Base-by-base conservation (phyloP, 2,329 filamentous ascomycete species). In the Epichloe glyceriae region DNA sequence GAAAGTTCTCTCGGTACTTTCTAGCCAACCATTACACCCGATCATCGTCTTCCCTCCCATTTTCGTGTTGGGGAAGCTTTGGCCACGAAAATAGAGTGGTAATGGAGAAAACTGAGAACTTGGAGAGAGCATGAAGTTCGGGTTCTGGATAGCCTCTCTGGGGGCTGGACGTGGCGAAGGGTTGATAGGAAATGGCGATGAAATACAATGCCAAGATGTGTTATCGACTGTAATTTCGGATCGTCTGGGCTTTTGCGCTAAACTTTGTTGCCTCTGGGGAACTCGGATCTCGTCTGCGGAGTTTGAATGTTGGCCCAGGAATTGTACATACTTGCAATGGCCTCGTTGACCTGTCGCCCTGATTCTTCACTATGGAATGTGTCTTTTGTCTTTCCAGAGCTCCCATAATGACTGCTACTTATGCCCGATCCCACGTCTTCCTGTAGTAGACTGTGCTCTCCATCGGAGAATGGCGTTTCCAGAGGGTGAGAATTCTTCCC, bases 21-120 rank as follows among this genome's bases (percentile, higher is more conserved):
- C 76, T 2, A 80, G 68, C 77, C 77, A 81, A 20, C 78, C 78
- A 46, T 76, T 71, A 3, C 73, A 64, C 3, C 78, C 77, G 52
- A 80, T 73, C 60, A 81, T 61, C 3, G 65, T 71, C 66, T 80
- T 80, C 38, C 67, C 67, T 0, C 70, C 69, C 46, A 63, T 71
- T 54, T 68, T 73, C 40, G 58, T 55, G 5, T 59, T 58, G 2
- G 71, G 68, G 12, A 66, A 65, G 11, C 62, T 67, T n/a, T 64
- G 55, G 3, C 64, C 67, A 33, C 66, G 63, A 49, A 74, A 70
- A 47, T 72, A 71, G 0, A 71, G 61, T 5, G 66, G 64, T 2
- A 75, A 60, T 1, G 71, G 73, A 3, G 70, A 74, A 53, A 69
- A 75, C 0, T 60, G 54, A 22, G 61, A 59, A 19, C 57, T 62